Evolutionary conservation across 31 red algal species (phyloP).

Genomic region (Porphyra umbilicalis): DNA sequence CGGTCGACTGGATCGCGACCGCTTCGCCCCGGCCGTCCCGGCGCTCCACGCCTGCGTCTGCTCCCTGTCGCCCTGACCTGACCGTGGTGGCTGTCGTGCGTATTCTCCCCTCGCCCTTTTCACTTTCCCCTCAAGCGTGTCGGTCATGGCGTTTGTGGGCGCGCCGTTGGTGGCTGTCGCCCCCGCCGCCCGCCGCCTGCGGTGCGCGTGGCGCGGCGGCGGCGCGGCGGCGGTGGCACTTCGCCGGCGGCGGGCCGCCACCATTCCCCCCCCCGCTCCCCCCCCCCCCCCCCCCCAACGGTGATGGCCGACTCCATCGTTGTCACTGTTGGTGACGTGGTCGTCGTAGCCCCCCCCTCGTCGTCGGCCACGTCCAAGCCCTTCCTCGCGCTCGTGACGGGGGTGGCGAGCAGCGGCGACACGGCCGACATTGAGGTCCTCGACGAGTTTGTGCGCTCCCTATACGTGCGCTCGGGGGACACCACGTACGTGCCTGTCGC

Average conservation of each 20-base stretch:
- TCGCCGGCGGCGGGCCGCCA: background rate
- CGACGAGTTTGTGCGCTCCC: constrained; percentile 32
- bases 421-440: constrained; percentile 46
- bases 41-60: too few species aligned
- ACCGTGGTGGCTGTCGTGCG: too few species aligned
- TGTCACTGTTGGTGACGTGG: background rate
- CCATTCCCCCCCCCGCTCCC: background rate
- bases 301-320: background rate
- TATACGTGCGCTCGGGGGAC: constrained; percentile 31
- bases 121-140: too few species aligned
- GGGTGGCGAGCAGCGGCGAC: constrained; percentile 18
- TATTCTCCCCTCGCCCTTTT: too few species aligned
- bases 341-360: background rate
- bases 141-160: background rate
- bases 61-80: too few species aligned
- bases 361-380: background rate
- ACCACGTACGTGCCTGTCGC: constrained; percentile 21
- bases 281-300: background rate
- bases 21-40: too few species aligned
- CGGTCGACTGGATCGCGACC: too few species aligned
- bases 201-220: background rate
- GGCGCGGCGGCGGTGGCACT: background rate
- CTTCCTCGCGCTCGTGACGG: constrained; percentile 29
- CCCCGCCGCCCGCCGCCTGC: background rate
- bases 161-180: background rate